Evolutionary conservation across 176 grass and related monocot genomes (phyloP), one percentile per base, ranked within the genome.

Genomic region (Areca catechu): DNA sequence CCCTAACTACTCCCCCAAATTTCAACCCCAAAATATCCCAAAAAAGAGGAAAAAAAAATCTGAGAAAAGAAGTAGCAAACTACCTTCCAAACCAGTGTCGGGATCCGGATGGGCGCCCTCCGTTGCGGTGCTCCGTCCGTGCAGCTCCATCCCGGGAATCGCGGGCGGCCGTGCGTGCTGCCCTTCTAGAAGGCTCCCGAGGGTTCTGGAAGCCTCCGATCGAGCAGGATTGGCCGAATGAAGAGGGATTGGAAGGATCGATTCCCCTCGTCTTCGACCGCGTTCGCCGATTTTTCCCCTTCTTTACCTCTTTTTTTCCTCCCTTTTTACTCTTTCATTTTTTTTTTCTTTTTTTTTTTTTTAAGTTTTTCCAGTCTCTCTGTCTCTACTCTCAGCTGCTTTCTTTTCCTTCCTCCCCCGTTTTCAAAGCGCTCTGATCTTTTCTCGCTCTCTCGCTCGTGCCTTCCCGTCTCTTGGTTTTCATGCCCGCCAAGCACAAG

Each of bases 21-120:
- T 56, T 22, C 57, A 50, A 28, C 21, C 20, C 58, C 16, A 43
- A 27, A 1, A 14, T 15, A 62, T 37, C 34, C 34, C 34, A 60
- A 29, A 34, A 0, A 54, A 49, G 27, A 19, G 15, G 27, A 19
- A 16, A 59, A 66, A 65, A 5, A 56, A 37, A 65, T 34, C 22
- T 10, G 0, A 75, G 30, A 60, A 43, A 43, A 12, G 0, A 43
- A 43, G 7, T 14, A 12, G 10, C 34, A 63, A 63, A 56, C 66
- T 50, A 96, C 91, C 91, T 96, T 96, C 80, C 6, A 96, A 54
- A 1, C 74, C 83, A 28, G 83, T 74, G 51, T 60, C 66, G 22
- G 71, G 52, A 18, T 65, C 74, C 4, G 22, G 10, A 16, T 74
- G 65, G 43, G 69, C 15, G 72, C 62, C 71, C 49, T 76, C 57